Percentiles rank a stretch among this genome's conserved stretches.
Conservation (phyloP, 306 rosid species). For the Corylus avellana region DNA sequence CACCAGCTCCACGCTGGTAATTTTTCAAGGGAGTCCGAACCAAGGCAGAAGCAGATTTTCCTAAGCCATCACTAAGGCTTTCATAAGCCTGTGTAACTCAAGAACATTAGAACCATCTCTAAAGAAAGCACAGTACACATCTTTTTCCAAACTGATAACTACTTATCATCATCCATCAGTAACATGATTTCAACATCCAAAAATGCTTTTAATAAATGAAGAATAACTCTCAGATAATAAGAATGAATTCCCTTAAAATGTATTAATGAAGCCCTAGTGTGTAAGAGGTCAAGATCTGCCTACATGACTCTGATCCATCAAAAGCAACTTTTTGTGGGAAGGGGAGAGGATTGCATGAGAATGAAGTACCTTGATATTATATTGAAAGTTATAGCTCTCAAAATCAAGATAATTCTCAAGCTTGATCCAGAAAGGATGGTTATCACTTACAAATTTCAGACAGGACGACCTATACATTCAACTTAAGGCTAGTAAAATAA, state of each 20-base stretch:
- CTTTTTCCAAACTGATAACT: slow-evolving; percentile 3
- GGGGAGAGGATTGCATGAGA: background rate
- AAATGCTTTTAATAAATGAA: background rate
- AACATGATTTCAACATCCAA: background rate
- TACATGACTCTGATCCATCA: background rate
- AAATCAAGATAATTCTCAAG: slow-evolving; percentile 2
- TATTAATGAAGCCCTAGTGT: background rate
- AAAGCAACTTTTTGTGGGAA: background rate
- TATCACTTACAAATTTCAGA: background rate
- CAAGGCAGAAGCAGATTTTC: slow-evolving; percentile 92
- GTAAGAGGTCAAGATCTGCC: background rate
- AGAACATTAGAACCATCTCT: slow-evolving; percentile 20
- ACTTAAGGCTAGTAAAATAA: background rate
- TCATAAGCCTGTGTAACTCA: slow-evolving; percentile 74
- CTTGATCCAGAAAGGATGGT: background rate
- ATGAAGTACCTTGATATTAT: background rate
- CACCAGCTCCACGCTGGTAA: slow-evolving; percentile 89
- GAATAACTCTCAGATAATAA: background rate
- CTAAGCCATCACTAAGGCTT: slow-evolving; percentile 88
- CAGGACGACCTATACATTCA: background rate
- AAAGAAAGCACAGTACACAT: background rate
- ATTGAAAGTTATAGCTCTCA: background rate
- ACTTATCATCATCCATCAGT: background rate
- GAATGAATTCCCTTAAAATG: background rate
- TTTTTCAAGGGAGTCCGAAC: slow-evolving; percentile 82